Evolutionary conservation across 2,329 filamentous ascomycete species (phyloP).

Genomic region (Monosporascus ibericus): DNA sequence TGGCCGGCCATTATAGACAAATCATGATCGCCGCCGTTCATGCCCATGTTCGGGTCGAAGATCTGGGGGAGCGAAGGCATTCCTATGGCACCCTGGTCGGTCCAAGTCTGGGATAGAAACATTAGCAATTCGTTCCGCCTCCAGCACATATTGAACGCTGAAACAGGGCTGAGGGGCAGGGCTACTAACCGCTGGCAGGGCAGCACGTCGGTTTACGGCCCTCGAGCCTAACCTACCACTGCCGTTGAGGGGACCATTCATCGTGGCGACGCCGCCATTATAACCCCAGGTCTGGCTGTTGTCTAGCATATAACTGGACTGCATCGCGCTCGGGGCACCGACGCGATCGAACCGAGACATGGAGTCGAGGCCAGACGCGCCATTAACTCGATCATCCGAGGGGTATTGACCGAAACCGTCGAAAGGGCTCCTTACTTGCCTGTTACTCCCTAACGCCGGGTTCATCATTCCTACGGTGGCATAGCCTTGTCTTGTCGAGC

Average conservation of each 20-base stretch:
- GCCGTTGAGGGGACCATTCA: conserved; percentile 60
- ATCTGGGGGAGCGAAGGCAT: conserved; percentile 33
- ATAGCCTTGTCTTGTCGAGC: conserved; percentile 59
- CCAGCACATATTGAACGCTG: neutral
- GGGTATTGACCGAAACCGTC: conserved; percentile 62
- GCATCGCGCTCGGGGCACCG: conserved; percentile 29
- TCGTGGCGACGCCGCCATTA: conserved; percentile 56
- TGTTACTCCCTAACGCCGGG: conserved; percentile 40
- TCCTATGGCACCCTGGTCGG: conserved; percentile 38
- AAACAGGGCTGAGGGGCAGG: conserved; percentile 7
- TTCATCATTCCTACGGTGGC: conserved; percentile 55
- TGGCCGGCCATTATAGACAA: conserved; percentile 21
- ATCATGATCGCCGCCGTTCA: conserved; percentile 35
- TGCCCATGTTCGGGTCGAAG: conserved; percentile 29
- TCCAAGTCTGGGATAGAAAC: conserved; percentile 38
- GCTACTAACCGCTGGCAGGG: conserved; percentile 66
- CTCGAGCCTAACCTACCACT: conserved; percentile 46
- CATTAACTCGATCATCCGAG: conserved; percentile 57
- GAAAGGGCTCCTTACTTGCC: conserved; percentile 71
- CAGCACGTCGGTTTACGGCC: conserved; percentile 48
- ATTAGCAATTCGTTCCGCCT: conserved; percentile 8
- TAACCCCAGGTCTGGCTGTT: conserved; percentile 80
- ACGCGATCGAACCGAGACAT: conserved; percentile 31
- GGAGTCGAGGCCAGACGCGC: conserved; percentile 55
- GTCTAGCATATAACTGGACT: conserved; percentile 47